These are phyloP conservation scores for Gymnopilus junonius DNA, from an alignment of 768 basidiomycete species.

Conservation along the genomic window DNA sequence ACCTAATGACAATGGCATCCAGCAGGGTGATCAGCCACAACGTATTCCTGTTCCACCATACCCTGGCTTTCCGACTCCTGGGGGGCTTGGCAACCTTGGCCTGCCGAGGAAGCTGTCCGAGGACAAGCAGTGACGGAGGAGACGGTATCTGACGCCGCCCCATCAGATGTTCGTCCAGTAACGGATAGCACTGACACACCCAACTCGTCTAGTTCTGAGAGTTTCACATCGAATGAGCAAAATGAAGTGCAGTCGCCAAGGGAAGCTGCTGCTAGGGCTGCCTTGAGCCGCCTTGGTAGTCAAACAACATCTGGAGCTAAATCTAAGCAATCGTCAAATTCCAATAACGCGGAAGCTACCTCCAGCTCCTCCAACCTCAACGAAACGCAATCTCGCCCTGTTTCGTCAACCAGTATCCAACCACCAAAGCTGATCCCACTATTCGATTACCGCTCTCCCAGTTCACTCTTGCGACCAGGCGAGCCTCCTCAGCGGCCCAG, in stretches of 20 bases:
- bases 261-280: conserved; percentile 69
- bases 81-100: conserved; percentile 71
- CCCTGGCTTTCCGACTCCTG: conserved; percentile 66
- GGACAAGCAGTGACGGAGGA: not conserved
- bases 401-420: not conserved
- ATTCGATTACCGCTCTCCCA: conserved; percentile 32
- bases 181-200: not conserved
- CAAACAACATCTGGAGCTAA: not conserved
- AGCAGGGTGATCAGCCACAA: conserved; percentile 24
- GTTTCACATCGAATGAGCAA: conserved; percentile 9
- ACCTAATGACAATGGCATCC: conserved; percentile 29
- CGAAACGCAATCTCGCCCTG: not conserved
- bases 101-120: conserved; percentile 31
- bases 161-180: not conserved
- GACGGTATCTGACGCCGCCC: not conserved
- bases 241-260: conserved; percentile 26
- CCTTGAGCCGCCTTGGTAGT: conserved; percentile 49
- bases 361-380: not conserved
- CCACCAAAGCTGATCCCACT: conserved; percentile 42
- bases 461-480: not conserved
- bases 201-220: conserved; percentile 9
- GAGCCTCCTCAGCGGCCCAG: not conserved
- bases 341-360: not conserved
- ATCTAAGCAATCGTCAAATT: not conserved
- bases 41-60: conserved; percentile 55